Evolutionary conservation across 768 basidiomycete species (phyloP).

Genomic region (Leccinum fibrillosum): DNA sequence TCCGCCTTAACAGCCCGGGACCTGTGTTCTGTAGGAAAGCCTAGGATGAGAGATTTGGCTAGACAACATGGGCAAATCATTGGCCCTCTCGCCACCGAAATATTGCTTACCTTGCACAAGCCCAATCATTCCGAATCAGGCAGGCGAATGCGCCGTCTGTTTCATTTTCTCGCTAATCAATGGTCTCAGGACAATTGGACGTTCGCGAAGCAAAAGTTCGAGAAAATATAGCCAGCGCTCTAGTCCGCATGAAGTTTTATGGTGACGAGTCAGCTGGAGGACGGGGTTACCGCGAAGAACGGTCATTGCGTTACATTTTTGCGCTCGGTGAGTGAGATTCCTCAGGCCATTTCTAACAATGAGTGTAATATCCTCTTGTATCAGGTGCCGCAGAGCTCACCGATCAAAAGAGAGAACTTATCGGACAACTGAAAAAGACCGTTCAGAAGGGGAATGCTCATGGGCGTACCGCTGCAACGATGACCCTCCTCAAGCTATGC

Average conservation of each 20-base stretch:
- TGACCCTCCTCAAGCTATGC: not conserved
- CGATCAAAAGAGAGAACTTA: not conserved
- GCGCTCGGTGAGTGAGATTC: not conserved
- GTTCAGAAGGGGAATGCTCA: not conserved
- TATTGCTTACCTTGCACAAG: not conserved
- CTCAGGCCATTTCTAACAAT: not conserved
- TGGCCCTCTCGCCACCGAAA: not conserved
- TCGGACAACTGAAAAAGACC: not conserved
- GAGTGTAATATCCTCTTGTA: not conserved
- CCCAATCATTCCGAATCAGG: not conserved
- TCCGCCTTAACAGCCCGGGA: not conserved
- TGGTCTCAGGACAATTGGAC: not conserved
- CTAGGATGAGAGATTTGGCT: not conserved
- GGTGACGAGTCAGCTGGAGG: not conserved
- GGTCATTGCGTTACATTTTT: not conserved
- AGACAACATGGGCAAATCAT: not conserved
- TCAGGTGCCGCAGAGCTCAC: not conserved
- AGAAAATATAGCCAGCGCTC: not conserved
- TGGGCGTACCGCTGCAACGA: not conserved
- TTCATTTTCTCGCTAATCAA: not conserved
- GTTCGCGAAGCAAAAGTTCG: not conserved
- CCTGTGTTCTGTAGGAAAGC: not conserved
- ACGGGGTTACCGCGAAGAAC: not conserved
- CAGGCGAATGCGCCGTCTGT: not conserved
- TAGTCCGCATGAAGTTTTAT: not conserved